These are phyloP conservation scores for Phytophthora sojae DNA, from an alignment of 352 stramenopile genomes.

Conservation along the genomic window DNA sequence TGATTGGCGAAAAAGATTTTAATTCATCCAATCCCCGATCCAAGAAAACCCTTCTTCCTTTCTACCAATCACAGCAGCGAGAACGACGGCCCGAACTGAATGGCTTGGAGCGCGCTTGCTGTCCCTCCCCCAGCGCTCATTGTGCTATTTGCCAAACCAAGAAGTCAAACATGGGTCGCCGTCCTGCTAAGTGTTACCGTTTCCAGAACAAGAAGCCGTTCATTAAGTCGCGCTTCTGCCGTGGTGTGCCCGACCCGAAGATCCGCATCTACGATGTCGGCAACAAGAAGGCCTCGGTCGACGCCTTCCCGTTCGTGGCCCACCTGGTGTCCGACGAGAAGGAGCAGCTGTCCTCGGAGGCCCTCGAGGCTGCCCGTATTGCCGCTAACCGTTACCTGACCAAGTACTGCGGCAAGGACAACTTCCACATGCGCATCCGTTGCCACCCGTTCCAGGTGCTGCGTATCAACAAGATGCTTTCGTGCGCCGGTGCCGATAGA, in stretches of 20 bases:
- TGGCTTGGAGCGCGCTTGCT: conserved; percentile 16
- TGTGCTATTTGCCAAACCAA: conserved; percentile 45
- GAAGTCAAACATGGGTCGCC: conserved; percentile 49
- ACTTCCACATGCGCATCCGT: conserved; percentile 99
- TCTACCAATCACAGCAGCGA: conserved; percentile 2
- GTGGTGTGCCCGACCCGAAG: conserved; percentile 97
- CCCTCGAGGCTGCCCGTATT: conserved; percentile 98
- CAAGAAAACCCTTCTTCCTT: not conserved
- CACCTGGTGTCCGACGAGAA: conserved; percentile 97
- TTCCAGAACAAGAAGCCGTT: conserved; percentile 99
- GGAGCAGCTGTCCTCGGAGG: conserved; percentile 96
- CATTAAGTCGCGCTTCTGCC: conserved; percentile 99
- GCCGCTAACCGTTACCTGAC: conserved; percentile 99
- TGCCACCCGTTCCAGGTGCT: conserved; percentile 99
- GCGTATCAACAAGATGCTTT: conserved; percentile 99
- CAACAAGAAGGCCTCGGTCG: conserved; percentile 98
- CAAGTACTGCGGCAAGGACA: conserved; percentile 99
- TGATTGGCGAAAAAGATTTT: not conserved
- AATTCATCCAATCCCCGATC: no score
- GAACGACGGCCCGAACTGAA: conserved; percentile 13
- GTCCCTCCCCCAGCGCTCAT: conserved; percentile 12
- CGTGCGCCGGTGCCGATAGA: conserved; percentile 99
- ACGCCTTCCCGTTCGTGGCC: conserved; percentile 98
- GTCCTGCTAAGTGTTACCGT: conserved; percentile 99
- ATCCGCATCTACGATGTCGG: conserved; percentile 99